phyloP scores from a whole-genome alignment of 768 basidiomycete genomes.

The Mycena metata region DNA sequence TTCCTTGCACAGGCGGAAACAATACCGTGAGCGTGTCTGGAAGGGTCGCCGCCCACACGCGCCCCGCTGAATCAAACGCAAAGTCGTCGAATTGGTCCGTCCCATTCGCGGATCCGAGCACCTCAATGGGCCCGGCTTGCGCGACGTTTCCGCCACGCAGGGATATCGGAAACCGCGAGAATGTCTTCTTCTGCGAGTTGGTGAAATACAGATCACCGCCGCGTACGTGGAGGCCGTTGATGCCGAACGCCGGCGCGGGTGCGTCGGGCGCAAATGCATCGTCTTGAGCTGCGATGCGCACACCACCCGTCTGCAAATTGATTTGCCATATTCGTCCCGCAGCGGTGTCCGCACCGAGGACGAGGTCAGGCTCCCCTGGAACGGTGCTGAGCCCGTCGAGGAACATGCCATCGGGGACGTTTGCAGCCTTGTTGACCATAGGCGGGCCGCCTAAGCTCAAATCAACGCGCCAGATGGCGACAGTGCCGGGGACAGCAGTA shows the following conservation, averaged over 20 bases:
- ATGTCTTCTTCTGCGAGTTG: slow-evolving; percentile 19
- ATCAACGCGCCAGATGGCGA: too few relatives aligned
- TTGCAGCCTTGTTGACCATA: too few relatives aligned
- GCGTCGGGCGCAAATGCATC: too few relatives aligned
- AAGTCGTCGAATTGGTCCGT: too few relatives aligned
- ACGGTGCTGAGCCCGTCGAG: slow-evolving; percentile 20
- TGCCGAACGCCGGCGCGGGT: too few relatives aligned
- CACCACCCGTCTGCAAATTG: slow-evolving; percentile 22
- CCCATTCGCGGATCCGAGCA: slow-evolving; percentile 19
- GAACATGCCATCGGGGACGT: slow-evolving; percentile 20
- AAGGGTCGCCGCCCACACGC: slow-evolving; percentile 23
- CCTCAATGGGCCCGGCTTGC: slow-evolving; percentile 14
- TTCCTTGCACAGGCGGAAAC: slow-evolving; percentile 13
- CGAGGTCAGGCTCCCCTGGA: slow-evolving; percentile 26
- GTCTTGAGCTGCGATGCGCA: slow-evolving; percentile 24
- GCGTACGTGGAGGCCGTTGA: too few relatives aligned
- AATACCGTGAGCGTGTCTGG: slow-evolving; percentile 20
- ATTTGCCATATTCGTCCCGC: slow-evolving; percentile 25
- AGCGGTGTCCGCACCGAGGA: slow-evolving; percentile 21
- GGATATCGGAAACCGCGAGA: slow-evolving; percentile 20
- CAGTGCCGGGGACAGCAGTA: too few relatives aligned
- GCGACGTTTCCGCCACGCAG: slow-evolving; percentile 16
- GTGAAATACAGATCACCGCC: slow-evolving; percentile 25
- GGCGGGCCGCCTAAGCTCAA: too few relatives aligned
- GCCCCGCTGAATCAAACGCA: slow-evolving; percentile 22